Base-by-base conservation (phyloP, 257 asterid genomes). In the Ophiorrhiza pumila region DNA sequence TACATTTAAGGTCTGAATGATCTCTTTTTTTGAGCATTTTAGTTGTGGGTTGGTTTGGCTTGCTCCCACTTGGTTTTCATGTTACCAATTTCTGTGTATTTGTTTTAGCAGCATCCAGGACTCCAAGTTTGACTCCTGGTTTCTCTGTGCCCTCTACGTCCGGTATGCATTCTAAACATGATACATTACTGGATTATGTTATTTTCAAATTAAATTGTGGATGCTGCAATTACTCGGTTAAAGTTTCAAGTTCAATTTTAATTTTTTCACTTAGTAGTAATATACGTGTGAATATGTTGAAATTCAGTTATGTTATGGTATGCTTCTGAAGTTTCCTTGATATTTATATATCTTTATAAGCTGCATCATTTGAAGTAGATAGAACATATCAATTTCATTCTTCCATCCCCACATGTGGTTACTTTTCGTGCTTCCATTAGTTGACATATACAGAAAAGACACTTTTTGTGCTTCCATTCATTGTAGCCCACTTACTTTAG, bases 91-190 rank as follows among this genome's bases (percentile, higher is more conserved):
- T n/a, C n/a, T n/a, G n/a, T n/a, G n/a, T n/a, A n/a, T n/a, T n/a
- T n/a, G n/a, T n/a, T n/a, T n/a, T n/a, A n/a, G n/a, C n/a, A n/a
- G n/a, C n/a, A n/a, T n/a, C n/a, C n/a, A n/a, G n/a, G n/a, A n/a
- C n/a, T n/a, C n/a, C n/a, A n/a, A n/a, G n/a, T n/a, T n/a, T n/a
- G n/a, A n/a, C n/a, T n/a, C n/a, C n/a, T n/a, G n/a, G n/a, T n/a
- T n/a, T n/a, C n/a, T n/a, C n/a, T n/a, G n/a, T n/a, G n/a, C n/a
- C 99, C 99, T 29, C 80, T 90, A 74, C 97, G 97, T 79, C 96
- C 93, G 69, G 99, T 94, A 87, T 79, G 90, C 74, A 74, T 53
- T 66, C 39, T 29, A 35, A 41, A 0, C 49, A 45, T 7, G 11
- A 65, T 27, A 9, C 15, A 58, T 58, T 66, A 41, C 66, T 59